Evolutionary conservation across 345 rosid species (phyloP), one percentile per base, ranked within the genome.

Genomic region (Pugionium cornutum): DNA sequence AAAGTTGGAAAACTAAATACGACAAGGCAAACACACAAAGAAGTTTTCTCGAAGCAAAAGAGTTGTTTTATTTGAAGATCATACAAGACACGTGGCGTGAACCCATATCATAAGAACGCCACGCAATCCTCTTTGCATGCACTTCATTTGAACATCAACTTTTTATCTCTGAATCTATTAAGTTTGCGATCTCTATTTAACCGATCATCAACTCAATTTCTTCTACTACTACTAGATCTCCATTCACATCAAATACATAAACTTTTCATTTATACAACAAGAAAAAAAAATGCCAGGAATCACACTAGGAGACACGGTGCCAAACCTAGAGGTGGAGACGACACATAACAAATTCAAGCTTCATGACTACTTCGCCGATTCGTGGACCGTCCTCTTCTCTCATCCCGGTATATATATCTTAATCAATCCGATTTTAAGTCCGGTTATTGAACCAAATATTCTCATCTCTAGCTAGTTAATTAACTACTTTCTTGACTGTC

Each of bases 341-440:
- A 86, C 94, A 39, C 89, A 77, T 30, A 85, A 84, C 48, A 79
- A 76, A 44, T 51, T 84, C 79, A 86, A 77, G 79, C 86, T 91
- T 34, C 82, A 91, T 74, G 90, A 84, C 76, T 83, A 54, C 79
- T 54, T 85, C 2, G 53, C 57, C 7, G 40, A 77, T 75, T 50
- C 55, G 39, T 89, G 91, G 95, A 81, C 95, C 73, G 70, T 88
- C 74, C 81, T 86, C 68, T 94, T 88, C 83, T 90, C 95, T 10
- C 97, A 86, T 54, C 89, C 96, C 4, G 86, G 88, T 83, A 55
- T 10, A 7, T 9, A 39, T 2, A 37, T 39, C 27, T 5, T 60
- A 25, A 47, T 10, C 9, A 10, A 39, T 5, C 53, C 45, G 9
- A 18, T 39, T n/a, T 41, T 41, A 8, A 3, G 4, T 49, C 25